phyloP scores from a whole-genome alignment of 75 land plant genomes.

The Pseudotsuga menziesii region DNA sequence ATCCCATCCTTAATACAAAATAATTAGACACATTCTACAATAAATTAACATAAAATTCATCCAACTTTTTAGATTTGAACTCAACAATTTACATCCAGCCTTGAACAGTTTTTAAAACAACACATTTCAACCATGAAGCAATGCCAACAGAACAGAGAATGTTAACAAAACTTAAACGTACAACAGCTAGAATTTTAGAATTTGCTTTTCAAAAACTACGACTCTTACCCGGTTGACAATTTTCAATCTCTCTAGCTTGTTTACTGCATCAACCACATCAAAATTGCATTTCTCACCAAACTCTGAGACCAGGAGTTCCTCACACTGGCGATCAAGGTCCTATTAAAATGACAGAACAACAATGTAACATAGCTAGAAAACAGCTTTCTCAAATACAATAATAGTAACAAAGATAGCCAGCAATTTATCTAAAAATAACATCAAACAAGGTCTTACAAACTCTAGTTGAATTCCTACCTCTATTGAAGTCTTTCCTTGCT shows the following conservation, averaged over 20 bases:
- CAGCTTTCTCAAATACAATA: not conserved
- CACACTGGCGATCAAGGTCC: conserved; percentile 85
- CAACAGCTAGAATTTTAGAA: not conserved
- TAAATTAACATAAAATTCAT: not conserved
- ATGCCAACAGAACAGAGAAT: conserved; percentile 7
- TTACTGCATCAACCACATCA: conserved; percentile 90
- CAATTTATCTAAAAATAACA: not conserved
- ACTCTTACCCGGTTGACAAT: conserved; percentile 73
- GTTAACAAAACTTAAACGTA: not conserved
- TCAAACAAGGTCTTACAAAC: not conserved
- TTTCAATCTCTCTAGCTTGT: conserved; percentile 75
- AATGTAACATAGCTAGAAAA: not conserved
- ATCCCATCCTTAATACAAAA: not conserved
- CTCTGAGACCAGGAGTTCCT: conserved; percentile 67
- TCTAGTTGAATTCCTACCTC: conserved; percentile 30
- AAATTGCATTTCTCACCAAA: conserved; percentile 82
- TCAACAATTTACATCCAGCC: not conserved
- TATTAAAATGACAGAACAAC: conserved; percentile 10
- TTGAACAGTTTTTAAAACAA: not conserved
- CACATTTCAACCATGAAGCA: not conserved
- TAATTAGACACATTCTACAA: not conserved
- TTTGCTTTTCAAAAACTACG: not conserved
- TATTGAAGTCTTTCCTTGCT: conserved; percentile 75
- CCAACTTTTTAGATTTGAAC: not conserved
- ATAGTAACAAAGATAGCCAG: not conserved